Evolutionary conservation across 2,329 filamentous ascomycete genomes (phyloP), one percentile per base, ranked within the genome.

Genomic region (Pseudogymnoascus sp.): DNA sequence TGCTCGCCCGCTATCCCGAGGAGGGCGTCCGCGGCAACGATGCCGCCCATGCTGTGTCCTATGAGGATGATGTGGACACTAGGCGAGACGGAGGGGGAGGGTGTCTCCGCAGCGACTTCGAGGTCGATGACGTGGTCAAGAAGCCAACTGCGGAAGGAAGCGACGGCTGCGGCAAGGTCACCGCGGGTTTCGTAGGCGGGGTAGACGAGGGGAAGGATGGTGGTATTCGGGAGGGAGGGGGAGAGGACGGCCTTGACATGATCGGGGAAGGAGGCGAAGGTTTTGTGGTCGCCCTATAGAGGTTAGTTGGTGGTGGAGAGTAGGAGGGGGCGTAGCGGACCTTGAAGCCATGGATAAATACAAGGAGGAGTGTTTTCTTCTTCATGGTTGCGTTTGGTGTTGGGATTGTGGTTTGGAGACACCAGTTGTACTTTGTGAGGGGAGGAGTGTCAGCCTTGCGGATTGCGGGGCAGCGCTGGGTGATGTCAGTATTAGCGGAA

Each of bases 121-220:
- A 97, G 80, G 75, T 97, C 95, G 70, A 97, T 97, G 70, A 97
- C 90, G 70, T 90, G 90, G 73, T 97, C 88, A 68, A 93, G 86
- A 14, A 97, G 84, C 88, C 90, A 95, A 76, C 90, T 87, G 68
- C 87, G 85, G 76, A 95, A 93, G 29, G 84, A 81, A 65, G 80
- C 79, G 65, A 93, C 89, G 72, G 87, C 89, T 66, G 88, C 83
- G 57, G 81, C 78, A 59, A 95, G 76, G 72, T 93, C 88, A 14
- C 90, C 90, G 65, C 88, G 80, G n/a, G 90, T 95, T 75, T 93
- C 90, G 74, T 87, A 95, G 69, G 84, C 86, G 36, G 90, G 90
- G 73, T 93, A 95, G n/a, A 89, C 84, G 60, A 90, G 77, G 36
- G 85, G 80, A 62, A 83, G 79, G 64, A 95, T 82, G 63, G 86